A percentile compares a stretch with the other conserved stretches of the same genome.
These are phyloP conservation scores for Solanum bukasovii DNA, from an alignment of 257 asterid genomes.

Conservation along the genomic window DNA sequence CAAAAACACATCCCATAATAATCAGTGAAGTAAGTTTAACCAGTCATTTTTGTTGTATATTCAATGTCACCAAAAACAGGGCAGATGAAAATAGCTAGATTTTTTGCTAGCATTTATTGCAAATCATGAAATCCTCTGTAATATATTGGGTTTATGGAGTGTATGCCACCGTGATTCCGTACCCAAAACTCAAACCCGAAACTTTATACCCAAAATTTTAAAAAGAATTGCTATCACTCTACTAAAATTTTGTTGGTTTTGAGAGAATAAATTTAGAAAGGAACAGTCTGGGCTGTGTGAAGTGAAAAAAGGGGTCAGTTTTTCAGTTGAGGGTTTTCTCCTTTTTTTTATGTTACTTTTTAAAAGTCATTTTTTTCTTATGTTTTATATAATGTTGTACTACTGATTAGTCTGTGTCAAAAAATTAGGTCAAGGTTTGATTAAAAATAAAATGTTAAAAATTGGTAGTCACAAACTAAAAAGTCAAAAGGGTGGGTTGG, in stretches of 20 bases:
- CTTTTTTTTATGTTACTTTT: neutral
- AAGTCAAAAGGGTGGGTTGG: neutral
- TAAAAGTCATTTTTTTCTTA: neutral
- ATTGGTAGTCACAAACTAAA: neutral
- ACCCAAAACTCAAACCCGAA: too few species aligned
- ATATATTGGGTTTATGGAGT: neutral
- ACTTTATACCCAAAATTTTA: too few species aligned
- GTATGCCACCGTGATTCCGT: neutral
- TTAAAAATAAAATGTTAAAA: neutral
- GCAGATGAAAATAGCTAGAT: conserved; percentile 1
- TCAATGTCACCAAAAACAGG: neutral
- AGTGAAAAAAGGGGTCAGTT: neutral
- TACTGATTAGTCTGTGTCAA: neutral
- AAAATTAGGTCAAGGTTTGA: neutral
- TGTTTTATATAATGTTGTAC: neutral
- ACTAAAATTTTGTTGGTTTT: too few species aligned
- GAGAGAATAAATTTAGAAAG: neutral
- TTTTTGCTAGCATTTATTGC: neutral
- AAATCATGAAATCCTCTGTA: neutral
- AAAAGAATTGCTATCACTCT: too few species aligned
- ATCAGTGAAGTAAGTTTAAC: neutral
- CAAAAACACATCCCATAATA: conserved; percentile 11
- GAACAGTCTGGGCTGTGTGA: neutral
- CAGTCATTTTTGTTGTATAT: neutral
- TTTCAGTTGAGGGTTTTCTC: neutral